These are phyloP conservation scores for Ganoderma resinaceum DNA, from an alignment of 1,284 basidiomycete genomes.

Conservation along the genomic window DNA sequence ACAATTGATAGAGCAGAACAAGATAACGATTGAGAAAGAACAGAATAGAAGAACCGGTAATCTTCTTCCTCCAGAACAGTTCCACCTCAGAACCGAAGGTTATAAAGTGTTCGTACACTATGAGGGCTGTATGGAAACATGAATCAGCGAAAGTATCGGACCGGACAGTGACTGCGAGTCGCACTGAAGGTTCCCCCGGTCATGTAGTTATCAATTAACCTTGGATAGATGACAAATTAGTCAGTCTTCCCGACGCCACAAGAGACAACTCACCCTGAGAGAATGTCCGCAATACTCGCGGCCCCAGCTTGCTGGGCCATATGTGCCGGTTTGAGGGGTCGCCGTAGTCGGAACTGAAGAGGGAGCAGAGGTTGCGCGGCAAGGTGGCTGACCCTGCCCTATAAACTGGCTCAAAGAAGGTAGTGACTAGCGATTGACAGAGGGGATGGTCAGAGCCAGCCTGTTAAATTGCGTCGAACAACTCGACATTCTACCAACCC, in stretches of 20 bases:
- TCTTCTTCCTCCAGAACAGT: constrained; percentile 9
- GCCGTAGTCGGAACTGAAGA: neutral
- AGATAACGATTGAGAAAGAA: constrained; percentile 11
- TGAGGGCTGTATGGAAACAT: neutral
- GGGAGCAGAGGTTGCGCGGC: neutral
- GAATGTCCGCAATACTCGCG: neutral
- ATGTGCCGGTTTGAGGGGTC: neutral
- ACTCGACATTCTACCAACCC: too few relatives aligned
- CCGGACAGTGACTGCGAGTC: neutral
- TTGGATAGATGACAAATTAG: neutral
- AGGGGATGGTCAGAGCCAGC: neutral
- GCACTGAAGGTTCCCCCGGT: neutral
- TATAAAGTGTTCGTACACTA: constrained; percentile 12
- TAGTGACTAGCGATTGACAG: neutral
- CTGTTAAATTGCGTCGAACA: neutral
- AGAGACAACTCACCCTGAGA: neutral
- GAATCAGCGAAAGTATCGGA: neutral
- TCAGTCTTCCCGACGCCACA: neutral
- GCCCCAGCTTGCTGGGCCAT: neutral
- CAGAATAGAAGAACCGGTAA: neutral
- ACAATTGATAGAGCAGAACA: neutral
- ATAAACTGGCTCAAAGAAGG: neutral
- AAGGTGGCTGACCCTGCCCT: neutral
- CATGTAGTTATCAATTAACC: neutral
- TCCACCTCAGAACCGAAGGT: constrained; percentile 4